These are phyloP conservation scores for Clohesyomyces aquaticus DNA, from an alignment of 495 filamentous ascomycete species.

Conservation along the genomic window DNA sequence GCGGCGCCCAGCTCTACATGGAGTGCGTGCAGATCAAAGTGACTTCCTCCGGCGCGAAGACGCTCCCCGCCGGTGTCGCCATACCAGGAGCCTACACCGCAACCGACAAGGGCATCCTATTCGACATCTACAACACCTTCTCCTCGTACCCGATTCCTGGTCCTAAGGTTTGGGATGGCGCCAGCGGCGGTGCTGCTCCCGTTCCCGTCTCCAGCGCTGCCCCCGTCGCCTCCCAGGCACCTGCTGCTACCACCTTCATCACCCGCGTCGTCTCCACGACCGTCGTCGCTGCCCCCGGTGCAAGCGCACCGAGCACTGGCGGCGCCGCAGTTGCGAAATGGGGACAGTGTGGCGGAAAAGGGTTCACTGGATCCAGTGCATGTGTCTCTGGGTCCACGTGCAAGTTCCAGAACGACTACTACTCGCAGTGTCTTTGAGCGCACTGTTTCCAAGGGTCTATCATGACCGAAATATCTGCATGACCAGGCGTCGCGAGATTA, in stretches of 20 bases:
- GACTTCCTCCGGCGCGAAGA: constrained; percentile 40
- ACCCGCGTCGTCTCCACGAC: not conserved
- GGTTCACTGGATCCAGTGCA: constrained; percentile 28
- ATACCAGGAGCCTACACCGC: constrained; percentile 39
- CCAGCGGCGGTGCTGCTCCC: constrained; percentile 3
- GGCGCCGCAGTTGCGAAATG: constrained; percentile 28
- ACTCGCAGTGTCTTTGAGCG: constrained; percentile 37
- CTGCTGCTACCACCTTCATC: constrained; percentile 4
- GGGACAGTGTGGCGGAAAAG: constrained; percentile 36
- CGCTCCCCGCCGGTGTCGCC: constrained; percentile 42
- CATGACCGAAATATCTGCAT: constrained; percentile 2
- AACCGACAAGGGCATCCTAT: constrained; percentile 34
- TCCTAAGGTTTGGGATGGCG: constrained; percentile 33
- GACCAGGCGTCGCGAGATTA: constrained; percentile 18
- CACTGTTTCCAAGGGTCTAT: not conserved
- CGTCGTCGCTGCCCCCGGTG: not conserved
- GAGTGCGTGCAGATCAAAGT: constrained; percentile 58
- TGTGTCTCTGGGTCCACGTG: constrained; percentile 34
- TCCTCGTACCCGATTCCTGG: constrained; percentile 38
- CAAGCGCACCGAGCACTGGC: constrained; percentile 8
- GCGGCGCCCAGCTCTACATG: constrained; percentile 60
- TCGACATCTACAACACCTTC: constrained; percentile 36
- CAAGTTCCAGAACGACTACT: constrained; percentile 33
- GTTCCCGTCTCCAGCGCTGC: constrained; percentile 7
- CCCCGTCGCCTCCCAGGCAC: not conserved